Evolutionary conservation across 768 basidiomycete species (phyloP), one percentile per base, ranked within the genome.

Genomic region (Amanita phalloides): DNA sequence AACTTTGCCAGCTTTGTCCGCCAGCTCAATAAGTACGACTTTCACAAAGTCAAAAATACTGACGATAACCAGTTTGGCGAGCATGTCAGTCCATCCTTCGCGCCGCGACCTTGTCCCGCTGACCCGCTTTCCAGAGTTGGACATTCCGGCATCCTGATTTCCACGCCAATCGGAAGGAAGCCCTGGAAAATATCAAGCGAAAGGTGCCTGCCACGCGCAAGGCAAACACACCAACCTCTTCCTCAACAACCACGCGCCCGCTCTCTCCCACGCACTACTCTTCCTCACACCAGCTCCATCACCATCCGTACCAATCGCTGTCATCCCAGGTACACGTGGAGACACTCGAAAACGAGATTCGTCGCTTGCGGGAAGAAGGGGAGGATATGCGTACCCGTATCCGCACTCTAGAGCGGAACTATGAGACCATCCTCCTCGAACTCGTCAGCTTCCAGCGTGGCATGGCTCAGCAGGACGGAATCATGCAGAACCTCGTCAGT

Each of bases 21-120:
- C 8, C 92, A 95, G 66, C 74, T 95, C 32, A 95, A 95, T 75
- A 95, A 94, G 66, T 95, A 95, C 64, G 92, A 94, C 68, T 95
- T 95, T 58, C 92, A 94, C 75, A 95, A 95, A 73, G 86, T 93
- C 56, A 94, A 93, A 67, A 90, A 88, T 60, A 82, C 81, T 2
- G 91, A 92, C 56, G 90, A 90, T 58, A 72, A 79, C 62, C 78
- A 82, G 56, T 90, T 73, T 55, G 75, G 76, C 10, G 82, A 79
- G 68, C 74, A 85, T 68, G 76, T 77, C 59, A 13, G 73, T 68
- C 6, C 36, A 14, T 48, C 35, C 13, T 20, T 30, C 36, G 44
- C n/a, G 53, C 17, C 10, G 6, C 17, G 17, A 17, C 20, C 23
- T 57, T 42, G 21, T 38, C 25, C 11, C 43, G 20, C 33, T 38